Base-by-base conservation (phyloP, 176 grass and related monocot species). In the Tillandsia leiboldiana region DNA sequence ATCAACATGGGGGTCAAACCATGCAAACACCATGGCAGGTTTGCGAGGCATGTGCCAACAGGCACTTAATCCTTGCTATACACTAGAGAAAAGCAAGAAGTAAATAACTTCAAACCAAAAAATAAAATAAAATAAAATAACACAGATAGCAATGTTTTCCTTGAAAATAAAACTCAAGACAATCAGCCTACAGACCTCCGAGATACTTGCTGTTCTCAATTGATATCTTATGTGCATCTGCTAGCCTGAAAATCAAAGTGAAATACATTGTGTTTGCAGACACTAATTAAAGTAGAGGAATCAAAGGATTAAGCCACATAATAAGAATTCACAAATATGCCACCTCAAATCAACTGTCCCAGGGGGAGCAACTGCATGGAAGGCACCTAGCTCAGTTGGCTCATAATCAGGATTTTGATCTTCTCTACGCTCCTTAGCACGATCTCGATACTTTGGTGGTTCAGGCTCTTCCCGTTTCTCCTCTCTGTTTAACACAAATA, bases 151-250 rank as follows among this genome's bases (percentile, higher is more conserved):
- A 50, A 76, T 80, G 62, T n/a, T 75, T 72, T 51, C 72, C 18
- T 51, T 54, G 3, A 72, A 82, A 70, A 64, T 33, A 17, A 66
- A n/a, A 65, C 48, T 65, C 51, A 47, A 63, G 23, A 62, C 61
- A 4, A 51, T 68, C 18, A 71, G 12, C 47, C 27, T 53, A 77
- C 86, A 49, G 52, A 97, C 93, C 93, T 97, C 93, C 93, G 65
- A 97, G 93, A 57, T 97, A 97, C 76, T 97, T 97, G 89, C 93
- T 97, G 57, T 97, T 97, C 86, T 97, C 93, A 72, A 97, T 97
- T 51, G 93, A 89, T 83, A 97, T 86, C 72, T 97, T 97, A 20
- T 87, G 83, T 11, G 93, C 84, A 87, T 97, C 89, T 67, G 74
- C 89, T 78, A 86, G 47, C 77, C 89, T 97, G 81, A 57, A 78